Evolutionary conservation across 2,329 filamentous ascomycete genomes (phyloP).

Genomic region (Alternaria sp.): DNA sequence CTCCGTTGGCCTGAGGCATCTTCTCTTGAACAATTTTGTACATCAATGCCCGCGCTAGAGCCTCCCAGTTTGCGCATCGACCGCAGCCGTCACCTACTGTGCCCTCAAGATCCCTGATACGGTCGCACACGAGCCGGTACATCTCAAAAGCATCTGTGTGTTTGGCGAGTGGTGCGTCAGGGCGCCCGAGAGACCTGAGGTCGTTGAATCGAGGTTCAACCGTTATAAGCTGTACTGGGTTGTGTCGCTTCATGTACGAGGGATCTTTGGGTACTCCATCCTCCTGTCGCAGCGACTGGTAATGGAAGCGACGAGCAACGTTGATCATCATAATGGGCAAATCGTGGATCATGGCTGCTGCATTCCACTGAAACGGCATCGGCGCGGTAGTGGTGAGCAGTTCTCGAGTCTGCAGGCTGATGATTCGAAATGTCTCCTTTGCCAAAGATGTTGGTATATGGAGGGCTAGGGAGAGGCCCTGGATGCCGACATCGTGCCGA

Average conservation of each 20-base stretch:
- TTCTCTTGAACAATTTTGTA: not conserved
- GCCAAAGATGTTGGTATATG: not conserved
- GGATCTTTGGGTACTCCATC: not conserved
- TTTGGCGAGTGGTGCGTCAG: not conserved
- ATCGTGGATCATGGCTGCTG: not conserved
- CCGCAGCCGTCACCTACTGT: not conserved
- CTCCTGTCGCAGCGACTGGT: not conserved
- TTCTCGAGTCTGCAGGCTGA: not conserved
- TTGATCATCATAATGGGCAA: not conserved
- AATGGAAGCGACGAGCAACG: not conserved
- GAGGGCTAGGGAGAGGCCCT: not conserved
- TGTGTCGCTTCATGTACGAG: not conserved
- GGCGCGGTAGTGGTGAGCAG: not conserved
- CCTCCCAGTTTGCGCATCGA: not conserved
- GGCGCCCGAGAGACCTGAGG: not conserved
- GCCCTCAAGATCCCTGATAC: not conserved
- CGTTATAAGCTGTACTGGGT: not conserved
- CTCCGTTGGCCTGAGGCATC: not conserved
- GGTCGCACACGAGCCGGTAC: not conserved
- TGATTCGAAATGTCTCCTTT: not conserved
- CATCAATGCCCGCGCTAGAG: not conserved
- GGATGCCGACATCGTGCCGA: not conserved
- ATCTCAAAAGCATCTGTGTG: not conserved
- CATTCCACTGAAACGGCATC: conserved; percentile 1
- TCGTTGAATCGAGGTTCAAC: not conserved